phyloP scores from a whole-genome alignment of 2,329 filamentous ascomycete species.

The Aspergillus novofumigatus region DNA sequence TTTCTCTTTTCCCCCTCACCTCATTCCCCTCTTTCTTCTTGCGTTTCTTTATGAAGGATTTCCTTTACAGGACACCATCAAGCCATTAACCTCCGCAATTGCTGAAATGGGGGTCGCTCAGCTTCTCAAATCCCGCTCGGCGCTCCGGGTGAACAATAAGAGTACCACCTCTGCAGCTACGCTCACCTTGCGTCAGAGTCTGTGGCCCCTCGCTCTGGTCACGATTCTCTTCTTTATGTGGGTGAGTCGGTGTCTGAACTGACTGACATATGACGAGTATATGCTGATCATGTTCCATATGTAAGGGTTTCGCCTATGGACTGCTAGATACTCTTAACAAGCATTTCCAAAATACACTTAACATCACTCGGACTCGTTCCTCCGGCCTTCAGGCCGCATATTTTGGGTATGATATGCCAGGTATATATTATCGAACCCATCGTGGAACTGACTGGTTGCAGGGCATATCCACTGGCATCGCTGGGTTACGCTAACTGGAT shows the following conservation, averaged over 20 bases:
- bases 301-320: constrained; percentile 48
- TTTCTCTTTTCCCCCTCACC: not conserved
- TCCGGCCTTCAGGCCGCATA: constrained; percentile 62
- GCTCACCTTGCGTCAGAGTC: constrained; percentile 41
- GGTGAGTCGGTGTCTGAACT: constrained; percentile 28
- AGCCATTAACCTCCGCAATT: not conserved
- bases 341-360: constrained; percentile 55
- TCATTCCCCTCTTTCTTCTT: not conserved
- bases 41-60: not conserved
- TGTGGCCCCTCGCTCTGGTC: constrained; percentile 43
- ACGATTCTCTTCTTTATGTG: constrained; percentile 52
- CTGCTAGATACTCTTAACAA: constrained; percentile 49
- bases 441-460: not conserved
- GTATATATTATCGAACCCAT: not conserved
- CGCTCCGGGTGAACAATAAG: constrained; percentile 31
- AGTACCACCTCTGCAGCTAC: constrained; percentile 39
- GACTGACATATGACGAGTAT: not conserved
- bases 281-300: not conserved
- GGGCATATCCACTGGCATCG: constrained; percentile 52
- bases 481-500: constrained; percentile 55
- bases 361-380: constrained; percentile 54
- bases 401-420: constrained; percentile 49
- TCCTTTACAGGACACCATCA: not conserved
- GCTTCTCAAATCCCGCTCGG: constrained; percentile 29
- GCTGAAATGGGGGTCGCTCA: constrained; percentile 25